Evolutionary conservation across 352 stramenopile species (phyloP), one percentile per base, ranked within the genome.

Genomic region (Globisporangium camurandrum): DNA sequence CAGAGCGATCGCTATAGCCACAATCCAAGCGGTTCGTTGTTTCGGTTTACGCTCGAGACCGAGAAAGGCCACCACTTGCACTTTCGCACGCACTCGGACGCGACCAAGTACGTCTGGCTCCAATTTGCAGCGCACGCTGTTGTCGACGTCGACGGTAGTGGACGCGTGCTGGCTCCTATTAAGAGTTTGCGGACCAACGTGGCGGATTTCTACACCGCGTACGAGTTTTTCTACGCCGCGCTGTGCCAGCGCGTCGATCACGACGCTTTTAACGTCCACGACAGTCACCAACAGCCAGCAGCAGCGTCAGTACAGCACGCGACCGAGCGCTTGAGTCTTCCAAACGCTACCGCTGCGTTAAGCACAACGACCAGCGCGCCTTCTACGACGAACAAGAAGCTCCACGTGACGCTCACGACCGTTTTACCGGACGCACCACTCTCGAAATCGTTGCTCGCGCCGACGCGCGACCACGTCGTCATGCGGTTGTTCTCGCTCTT

Each of bases 1-100:
- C 40, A 28, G 19, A 4, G 11, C 14, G 10, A 42, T 17, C 33
- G 36, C 36, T 28, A 2, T 3, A 24, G 37, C 3, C 46, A 60
- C 3, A 34, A 38, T 17, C 37, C 39, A 4, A 42, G 51, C 4
- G 56, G 61, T 26, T 81, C 73, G n/a, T 61, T 64, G 4, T 93
- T 91, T 56, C 70, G 82, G 2, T 93, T 93, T 62, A 87, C 79
- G 19, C 54, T 93, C 12, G 75, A 86, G 49, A 93, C 79, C 0
- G 71, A 88, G 24, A 89, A 90, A 56, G 78, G 77, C 56, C 81
- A 93, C 49, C 79, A 93, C 44, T 64, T 93, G 49, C 79, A 93
- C 48, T 90, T 93, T 57, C 79, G 82, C 39, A 88, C 82, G 22
- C 91, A 86, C 52, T 90, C 77, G 22, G 76, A 88, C 50, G 79